Percentiles rank a stretch among this genome's conserved stretches.
phyloP scores from a whole-genome alignment of 2,329 filamentous ascomycete species.

The Didymella keratinophila region DNA sequence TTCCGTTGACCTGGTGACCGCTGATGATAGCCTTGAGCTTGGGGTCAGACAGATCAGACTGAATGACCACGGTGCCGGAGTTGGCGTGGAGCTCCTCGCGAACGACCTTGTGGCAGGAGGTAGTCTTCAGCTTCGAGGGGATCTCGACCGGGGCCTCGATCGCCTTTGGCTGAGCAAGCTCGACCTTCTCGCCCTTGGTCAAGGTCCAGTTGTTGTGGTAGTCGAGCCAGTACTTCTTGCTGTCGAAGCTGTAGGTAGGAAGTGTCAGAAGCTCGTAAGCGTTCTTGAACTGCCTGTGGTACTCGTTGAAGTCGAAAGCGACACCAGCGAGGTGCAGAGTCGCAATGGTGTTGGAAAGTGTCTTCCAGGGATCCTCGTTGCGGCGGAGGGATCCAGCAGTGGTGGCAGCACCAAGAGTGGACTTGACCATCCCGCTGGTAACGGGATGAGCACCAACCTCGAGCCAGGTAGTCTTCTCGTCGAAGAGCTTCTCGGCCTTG shows the following conservation, averaged over 20 bases:
- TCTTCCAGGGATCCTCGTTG: conserved; percentile 70
- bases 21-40: conserved; percentile 68
- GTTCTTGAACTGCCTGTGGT: conserved; percentile 67
- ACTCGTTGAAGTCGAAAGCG: conserved; percentile 74
- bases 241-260: conserved; percentile 72
- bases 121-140: conserved; percentile 66
- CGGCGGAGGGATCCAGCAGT: conserved; percentile 69
- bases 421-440: conserved; percentile 72
- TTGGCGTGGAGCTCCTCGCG: conserved; percentile 69
- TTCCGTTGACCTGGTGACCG: conserved; percentile 73
- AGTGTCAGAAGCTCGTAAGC: conserved; percentile 69
- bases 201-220: conserved; percentile 76
- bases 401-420: conserved; percentile 64
- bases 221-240: conserved; percentile 76
- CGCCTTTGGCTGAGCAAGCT: conserved; percentile 51
- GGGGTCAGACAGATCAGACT: conserved; percentile 70
- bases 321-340: conserved; percentile 69
- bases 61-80: conserved; percentile 66
- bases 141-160: conserved; percentile 50
- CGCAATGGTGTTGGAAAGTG: conserved; percentile 65
- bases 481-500: conserved; percentile 65
- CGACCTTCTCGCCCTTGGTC: conserved; percentile 68
- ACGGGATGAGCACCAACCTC: conserved; percentile 79
- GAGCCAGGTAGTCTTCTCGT: conserved; percentile 73
- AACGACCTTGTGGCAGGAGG: conserved; percentile 70